Evolutionary conservation across 495 filamentous ascomycete species (phyloP), one percentile per base, ranked within the genome.

Genomic region (Parathielavia appendiculata): DNA sequence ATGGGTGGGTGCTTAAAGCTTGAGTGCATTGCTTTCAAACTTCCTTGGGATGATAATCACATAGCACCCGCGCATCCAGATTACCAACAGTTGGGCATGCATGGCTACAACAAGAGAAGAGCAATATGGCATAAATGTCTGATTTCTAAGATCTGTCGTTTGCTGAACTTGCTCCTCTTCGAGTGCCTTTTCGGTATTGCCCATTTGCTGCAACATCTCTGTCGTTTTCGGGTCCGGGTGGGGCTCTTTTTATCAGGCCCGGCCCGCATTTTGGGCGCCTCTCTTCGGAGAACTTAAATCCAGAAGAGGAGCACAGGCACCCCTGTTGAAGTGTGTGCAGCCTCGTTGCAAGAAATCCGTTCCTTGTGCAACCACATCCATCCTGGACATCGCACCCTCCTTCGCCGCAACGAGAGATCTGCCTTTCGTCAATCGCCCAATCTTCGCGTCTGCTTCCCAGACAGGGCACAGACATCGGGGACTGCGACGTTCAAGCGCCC

Each of bases 301-400:
- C 39, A 10, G 43, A 44, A 35, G 55, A 50, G 55, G 51, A 48
- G 61, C 52, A 38, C 55, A 50, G 50, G 23, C 46, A 49, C 46
- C 14, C 23, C 14, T 23, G n/a, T 38, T 10, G 35, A 30, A 3
- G 14, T 2, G 8, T 22, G 49, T 19, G 35, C 50, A 56, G 48
- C 53, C 56, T 60, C 58, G 17, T 59, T 43, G 13, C 48, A 49
- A 58, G 57, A 60, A 59, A 65, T 65, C 56, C 63, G 26, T 62
- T 56, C 47, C 44, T 49, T 49, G 63, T 66, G 61, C 63, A 64
- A 66, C 66, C 54, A 54, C 61, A 51, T 56, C 58, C 26, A 50
- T 46, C 45, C 58, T 51, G 56, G 40, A 49, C 50, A 66, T 60
- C 61, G 54, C 58, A 55, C 58, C 61, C 60, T 58, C 47, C 60